Conservation (phyloP, 768 basidiomycete species). For the Leucogyrophana mollusca region DNA sequence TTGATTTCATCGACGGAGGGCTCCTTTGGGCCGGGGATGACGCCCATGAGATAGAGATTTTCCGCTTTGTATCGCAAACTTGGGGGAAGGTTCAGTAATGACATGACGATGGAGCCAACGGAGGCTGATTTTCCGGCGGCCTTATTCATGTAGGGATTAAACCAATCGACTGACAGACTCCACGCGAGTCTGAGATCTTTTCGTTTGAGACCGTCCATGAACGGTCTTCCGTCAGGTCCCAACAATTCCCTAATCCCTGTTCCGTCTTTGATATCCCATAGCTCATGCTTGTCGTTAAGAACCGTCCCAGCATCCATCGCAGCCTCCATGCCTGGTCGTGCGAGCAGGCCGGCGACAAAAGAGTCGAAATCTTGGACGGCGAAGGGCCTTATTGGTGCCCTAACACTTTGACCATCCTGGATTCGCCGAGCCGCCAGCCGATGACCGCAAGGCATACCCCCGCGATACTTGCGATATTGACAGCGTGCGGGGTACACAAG, state of each 20-base stretch:
- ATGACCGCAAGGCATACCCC: constrained; percentile 15
- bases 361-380: constrained; percentile 25
- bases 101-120: constrained; percentile 13
- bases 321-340: constrained; percentile 22
- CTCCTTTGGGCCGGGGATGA: constrained; percentile 37
- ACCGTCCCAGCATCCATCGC: constrained; percentile 19
- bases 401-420: not conserved
- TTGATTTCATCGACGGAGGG: constrained; percentile 31
- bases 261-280: constrained; percentile 29
- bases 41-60: constrained; percentile 36
- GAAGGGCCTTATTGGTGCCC: constrained; percentile 13
- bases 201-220: constrained; percentile 12
- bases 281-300: not conserved
- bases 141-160: constrained; percentile 23
- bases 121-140: constrained; percentile 13
- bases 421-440: not conserved
- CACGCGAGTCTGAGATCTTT: constrained; percentile 15
- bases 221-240: constrained; percentile 22
- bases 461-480: constrained; percentile 10
- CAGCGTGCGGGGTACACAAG: constrained; percentile 18
- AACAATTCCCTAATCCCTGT: constrained; percentile 21
- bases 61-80: constrained; percentile 14
- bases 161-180: constrained; percentile 26
- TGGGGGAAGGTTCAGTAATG: constrained; percentile 21
- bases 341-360: constrained; percentile 27